Conservation (phyloP, 371 early-diverging fungal genomes). For the Mortierella sp. region DNA sequence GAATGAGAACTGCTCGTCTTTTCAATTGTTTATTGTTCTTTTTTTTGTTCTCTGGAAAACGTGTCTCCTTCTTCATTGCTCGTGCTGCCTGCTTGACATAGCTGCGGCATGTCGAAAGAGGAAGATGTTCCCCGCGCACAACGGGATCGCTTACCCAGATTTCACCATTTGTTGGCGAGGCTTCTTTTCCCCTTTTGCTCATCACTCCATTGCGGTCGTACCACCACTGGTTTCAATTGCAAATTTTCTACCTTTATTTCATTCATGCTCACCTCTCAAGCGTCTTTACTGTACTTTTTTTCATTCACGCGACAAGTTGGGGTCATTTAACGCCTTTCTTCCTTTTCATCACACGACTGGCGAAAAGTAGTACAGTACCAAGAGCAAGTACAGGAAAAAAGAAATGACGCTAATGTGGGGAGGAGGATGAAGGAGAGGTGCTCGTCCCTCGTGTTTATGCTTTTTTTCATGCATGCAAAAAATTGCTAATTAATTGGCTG, state of each 20-base stretch:
- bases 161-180: too few relatives aligned
- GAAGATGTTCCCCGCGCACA: too few relatives aligned
- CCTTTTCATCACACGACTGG: constrained; percentile 4
- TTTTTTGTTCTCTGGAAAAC: neutral
- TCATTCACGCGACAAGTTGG: neutral
- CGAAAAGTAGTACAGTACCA: too few relatives aligned
- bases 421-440: neutral
- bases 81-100: neutral
- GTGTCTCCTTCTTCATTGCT: neutral
- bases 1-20: neutral
- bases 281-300: neutral
- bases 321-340: neutral
- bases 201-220: too few relatives aligned
- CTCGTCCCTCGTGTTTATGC: neutral
- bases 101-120: neutral
- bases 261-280: neutral
- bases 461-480: neutral
- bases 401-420: neutral
- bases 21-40: neutral
- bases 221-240: neutral
- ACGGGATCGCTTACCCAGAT: too few relatives aligned
- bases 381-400: neutral
- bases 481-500: constrained; percentile 7
- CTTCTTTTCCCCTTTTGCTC: too few relatives aligned
- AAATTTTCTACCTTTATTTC: neutral